Conservation (phyloP, 192 early-diverging fungal species). For the Backusella tuberculispora region DNA sequence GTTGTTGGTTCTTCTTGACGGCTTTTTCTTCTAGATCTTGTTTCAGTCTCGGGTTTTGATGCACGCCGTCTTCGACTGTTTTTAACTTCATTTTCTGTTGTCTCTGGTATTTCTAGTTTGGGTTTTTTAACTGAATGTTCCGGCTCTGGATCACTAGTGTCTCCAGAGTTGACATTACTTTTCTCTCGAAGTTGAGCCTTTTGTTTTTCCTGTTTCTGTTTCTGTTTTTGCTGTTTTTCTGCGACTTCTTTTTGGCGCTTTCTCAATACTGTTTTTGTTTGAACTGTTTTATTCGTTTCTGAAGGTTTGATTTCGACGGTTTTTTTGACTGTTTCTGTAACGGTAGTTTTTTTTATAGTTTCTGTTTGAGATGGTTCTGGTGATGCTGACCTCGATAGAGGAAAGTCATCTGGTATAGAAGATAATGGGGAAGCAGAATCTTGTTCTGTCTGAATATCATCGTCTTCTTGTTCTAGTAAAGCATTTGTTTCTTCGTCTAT, state of each 20-base stretch:
- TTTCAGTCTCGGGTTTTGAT: conserved; percentile 1
- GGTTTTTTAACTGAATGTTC: background rate
- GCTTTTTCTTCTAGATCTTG: conserved; percentile 14
- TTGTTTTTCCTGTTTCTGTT: background rate
- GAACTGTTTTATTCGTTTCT: background rate
- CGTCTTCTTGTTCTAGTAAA: background rate
- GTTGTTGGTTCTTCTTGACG: conserved; percentile 14
- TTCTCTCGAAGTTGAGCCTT: background rate
- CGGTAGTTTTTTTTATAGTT: background rate
- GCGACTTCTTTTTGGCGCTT: conserved; percentile 8
- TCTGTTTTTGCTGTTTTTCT: background rate
- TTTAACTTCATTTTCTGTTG: background rate
- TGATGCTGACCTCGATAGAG: conserved; percentile 41
- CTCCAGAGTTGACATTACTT: background rate
- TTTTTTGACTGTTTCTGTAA: conserved; percentile 2
- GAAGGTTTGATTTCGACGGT: background rate
- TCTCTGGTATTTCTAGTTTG: background rate
- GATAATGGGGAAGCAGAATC: conserved; percentile 45
- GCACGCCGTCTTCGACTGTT: background rate
- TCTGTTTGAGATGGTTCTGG: conserved; percentile 23
- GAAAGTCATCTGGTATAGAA: conserved; percentile 47
- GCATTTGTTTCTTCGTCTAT: conserved; percentile 6
- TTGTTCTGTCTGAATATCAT: conserved; percentile 31
- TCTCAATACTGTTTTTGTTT: conserved; percentile 7
- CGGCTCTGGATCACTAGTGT: background rate